Evolutionary conservation across 129 eudicot genomes (phyloP).

Genomic region (Artemisia annua): DNA sequence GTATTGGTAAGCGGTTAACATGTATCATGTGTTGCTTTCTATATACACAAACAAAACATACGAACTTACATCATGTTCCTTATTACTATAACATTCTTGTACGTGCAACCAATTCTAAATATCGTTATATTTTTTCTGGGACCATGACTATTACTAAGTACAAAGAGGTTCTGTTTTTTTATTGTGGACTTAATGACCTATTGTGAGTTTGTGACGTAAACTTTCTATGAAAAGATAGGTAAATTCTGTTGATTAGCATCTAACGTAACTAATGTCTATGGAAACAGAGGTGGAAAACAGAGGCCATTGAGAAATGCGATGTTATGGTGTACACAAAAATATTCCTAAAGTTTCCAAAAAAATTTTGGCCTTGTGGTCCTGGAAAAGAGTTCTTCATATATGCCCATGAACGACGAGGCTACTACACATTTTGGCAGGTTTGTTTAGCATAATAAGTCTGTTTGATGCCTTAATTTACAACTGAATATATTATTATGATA

Average conservation of each 20-base stretch:
- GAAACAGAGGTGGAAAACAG: constrained; percentile 83
- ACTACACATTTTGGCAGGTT: constrained; percentile 98
- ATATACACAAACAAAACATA: too few relatives aligned
- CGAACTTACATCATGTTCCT: too few relatives aligned
- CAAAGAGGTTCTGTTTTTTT: not conserved
- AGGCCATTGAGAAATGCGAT: constrained; percentile 72
- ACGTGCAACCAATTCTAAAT: too few relatives aligned
- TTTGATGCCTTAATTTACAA: constrained; percentile 4
- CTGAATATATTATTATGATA: not conserved
- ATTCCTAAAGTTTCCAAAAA: constrained; percentile 71
- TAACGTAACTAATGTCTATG: constrained; percentile 8
- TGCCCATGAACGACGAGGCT: constrained; percentile 86
- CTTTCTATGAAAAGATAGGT: not conserved
- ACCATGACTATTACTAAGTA: constrained; percentile 13
- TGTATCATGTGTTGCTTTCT: too few relatives aligned
- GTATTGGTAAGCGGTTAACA: too few relatives aligned
- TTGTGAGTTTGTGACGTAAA: not conserved
- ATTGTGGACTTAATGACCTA: constrained; percentile 9
- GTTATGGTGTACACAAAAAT: constrained; percentile 92
- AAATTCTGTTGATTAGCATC: not conserved
- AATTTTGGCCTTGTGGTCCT: constrained; percentile 90
- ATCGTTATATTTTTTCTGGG: not conserved
- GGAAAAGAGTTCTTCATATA: constrained; percentile 87
- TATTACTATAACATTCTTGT: too few relatives aligned
- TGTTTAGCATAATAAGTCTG: constrained; percentile 7